phyloP scores from a whole-genome alignment of 768 basidiomycete genomes.

The Podaxis sp. region DNA sequence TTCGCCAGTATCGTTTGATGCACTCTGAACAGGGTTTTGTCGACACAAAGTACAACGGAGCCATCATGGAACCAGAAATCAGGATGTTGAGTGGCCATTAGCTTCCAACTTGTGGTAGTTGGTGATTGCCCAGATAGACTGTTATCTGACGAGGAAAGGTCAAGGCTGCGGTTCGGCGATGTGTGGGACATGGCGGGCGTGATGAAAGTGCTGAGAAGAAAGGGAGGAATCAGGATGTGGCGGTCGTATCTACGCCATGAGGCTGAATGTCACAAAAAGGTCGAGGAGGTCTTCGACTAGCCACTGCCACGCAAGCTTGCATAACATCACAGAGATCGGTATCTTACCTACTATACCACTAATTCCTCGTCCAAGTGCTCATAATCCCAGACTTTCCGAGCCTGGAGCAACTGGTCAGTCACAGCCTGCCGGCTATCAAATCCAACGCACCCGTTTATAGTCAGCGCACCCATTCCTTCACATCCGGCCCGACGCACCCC shows the following conservation, averaged over 20 bases:
- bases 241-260: constrained; percentile 8
- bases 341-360: not conserved
- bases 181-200: constrained; percentile 6
- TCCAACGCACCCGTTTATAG: not conserved
- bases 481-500: no score
- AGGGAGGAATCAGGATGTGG: constrained; percentile 3
- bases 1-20: constrained; percentile 46
- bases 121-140: not conserved
- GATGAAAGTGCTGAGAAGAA: not conserved
- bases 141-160: not conserved
- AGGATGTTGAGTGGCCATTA: constrained; percentile 24
- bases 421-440: not conserved
- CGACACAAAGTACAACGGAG: constrained; percentile 42
- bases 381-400: not conserved
- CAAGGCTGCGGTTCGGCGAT: constrained; percentile 8
- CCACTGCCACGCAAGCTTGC: no score
- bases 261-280: constrained; percentile 4
- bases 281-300: not conserved
- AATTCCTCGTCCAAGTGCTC: not conserved
- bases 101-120: constrained; percentile 3
- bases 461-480: no score
- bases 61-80: constrained; percentile 49
- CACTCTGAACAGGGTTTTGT: constrained; percentile 40
- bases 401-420: not conserved
- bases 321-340: not conserved